Evolutionary conservation across 1,284 basidiomycete species (phyloP), one percentile per base, ranked within the genome.

Genomic region (Boletus mariae): DNA sequence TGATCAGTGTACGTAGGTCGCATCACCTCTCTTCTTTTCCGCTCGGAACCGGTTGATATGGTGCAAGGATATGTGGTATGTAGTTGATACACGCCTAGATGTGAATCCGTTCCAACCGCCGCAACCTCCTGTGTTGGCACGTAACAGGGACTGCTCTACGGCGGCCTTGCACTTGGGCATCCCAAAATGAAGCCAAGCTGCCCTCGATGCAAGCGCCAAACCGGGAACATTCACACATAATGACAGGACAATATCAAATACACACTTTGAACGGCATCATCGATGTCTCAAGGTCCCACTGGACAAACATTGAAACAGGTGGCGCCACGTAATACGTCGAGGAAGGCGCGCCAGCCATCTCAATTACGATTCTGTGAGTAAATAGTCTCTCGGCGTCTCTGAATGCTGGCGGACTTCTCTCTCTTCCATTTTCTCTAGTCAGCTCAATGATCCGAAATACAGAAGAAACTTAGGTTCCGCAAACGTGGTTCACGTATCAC

Each of bases 21-120:
- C 26, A 31, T 42, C 34, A 41, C 56, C 44, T 34, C 8, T 41
- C 29, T 38, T 31, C 32, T 31, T 51, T 45, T 31, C 29, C 45
- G 31, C 48, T 61, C 53, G 61, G 55, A 41, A 47, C 58, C 62
- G 60, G 49, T 53, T 47, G 47, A 29, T 41, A 53, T 52, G 38
- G 40, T 1, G 28, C 13, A 25, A 40, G 45, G 20, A 46, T 26
- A 31, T 38, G 20, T 26, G 15, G 20, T 20, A 20, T 20, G 20
- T 20, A 20, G 20, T 13, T 28, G 38, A 8, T 26, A 28, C 25
- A 28, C 15, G 4, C 26, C 42, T 41, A 23, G 29, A 51, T n/a
- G 51, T 23, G 52, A 58, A 58, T 53, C 57, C 12, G 29, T 51
- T 45, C 48, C 32, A 25, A 48, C 23, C 23, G 7, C 34, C 10